phyloP scores from a whole-genome alignment of 2,329 filamentous ascomycete species.

The Paradendryphiella salina region DNA sequence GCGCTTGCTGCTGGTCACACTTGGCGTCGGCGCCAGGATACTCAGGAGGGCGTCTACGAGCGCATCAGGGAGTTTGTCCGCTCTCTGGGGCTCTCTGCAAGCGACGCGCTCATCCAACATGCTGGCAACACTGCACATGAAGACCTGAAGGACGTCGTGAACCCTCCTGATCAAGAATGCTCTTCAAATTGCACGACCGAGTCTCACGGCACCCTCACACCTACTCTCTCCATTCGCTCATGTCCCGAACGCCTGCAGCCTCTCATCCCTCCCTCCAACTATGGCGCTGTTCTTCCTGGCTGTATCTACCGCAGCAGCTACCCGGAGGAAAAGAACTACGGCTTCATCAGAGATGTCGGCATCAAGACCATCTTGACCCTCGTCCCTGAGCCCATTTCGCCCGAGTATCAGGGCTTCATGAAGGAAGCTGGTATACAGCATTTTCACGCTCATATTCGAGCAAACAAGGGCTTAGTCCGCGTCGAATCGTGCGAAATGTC shows the following conservation, averaged over 20 bases:
- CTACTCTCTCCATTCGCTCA: conserved; percentile 25
- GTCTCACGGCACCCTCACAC: conserved; percentile 21
- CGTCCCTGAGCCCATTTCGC: conserved; percentile 54
- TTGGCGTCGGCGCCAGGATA: conserved; percentile 7
- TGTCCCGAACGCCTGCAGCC: conserved; percentile 43
- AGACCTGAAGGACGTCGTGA: conserved; percentile 27
- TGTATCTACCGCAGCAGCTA: conserved; percentile 82
- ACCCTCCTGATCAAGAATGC: conserved; percentile 26
- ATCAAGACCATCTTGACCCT: conserved; percentile 77
- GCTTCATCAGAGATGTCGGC: conserved; percentile 67
- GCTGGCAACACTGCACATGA: conserved; percentile 37
- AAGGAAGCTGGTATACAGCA: conserved; percentile 69
- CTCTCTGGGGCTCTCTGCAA: conserved; percentile 26
- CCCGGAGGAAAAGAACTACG: conserved; percentile 70
- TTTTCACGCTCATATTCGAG: conserved; percentile 73
- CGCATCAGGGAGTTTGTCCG: conserved; percentile 29
- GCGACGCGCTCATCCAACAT: conserved; percentile 33
- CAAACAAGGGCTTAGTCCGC: conserved; percentile 74
- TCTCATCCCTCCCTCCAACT: conserved; percentile 67
- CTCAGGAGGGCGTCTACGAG: conserved; percentile 19
- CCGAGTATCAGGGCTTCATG: conserved; percentile 64
- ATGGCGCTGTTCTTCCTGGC: conserved; percentile 71
- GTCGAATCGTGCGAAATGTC: conserved; percentile 60
- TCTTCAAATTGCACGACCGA: conserved; percentile 15
- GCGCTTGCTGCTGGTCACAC: conserved; percentile 6